Base-by-base conservation (phyloP, 2,329 filamentous ascomycete genomes). In the Sporothrix globosa region DNA sequence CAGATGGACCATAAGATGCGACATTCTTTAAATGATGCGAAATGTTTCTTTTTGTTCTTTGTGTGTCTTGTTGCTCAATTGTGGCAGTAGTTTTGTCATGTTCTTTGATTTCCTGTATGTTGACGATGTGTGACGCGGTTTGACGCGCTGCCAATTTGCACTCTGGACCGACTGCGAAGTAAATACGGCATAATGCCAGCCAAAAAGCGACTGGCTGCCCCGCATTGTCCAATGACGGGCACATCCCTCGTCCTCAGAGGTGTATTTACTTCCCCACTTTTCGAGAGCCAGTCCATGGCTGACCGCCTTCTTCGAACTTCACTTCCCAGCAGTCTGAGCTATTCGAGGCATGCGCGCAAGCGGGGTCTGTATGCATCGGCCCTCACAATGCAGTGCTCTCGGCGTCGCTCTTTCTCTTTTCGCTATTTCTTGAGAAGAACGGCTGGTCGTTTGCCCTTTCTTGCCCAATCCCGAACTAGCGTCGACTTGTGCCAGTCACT, bases 1-100 rank as follows among this genome's bases (percentile, higher is more conserved):
- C 34, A 94, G 85, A 77, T 94, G 91, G 52, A 84, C 87, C 9
- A 86, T 84, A 34, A 94, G 84, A 30, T 92, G 84, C 34, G 90
- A 87, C 91, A 93, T 93, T 73, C 72, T 81, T 39, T 48, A 61
- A 30, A 17, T 34, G 14, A 14, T 34, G 53, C 11, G 14, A 14
- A 1, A 4, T 9, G 13, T 13, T 46, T 14, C 11, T 46, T 2
- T 60, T 27, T 24, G 30, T 21, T 39, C 2, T 19, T 24, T 56
- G n/a, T 17, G n/a, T 19, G n/a, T 19, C 34, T 24, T 11, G 10
- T 39, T 50, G 44, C 27, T 13, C 21, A 10, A 48, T 13, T 27
- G 9, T 17, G 21, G 21, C 21, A 17, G 39, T 61, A 3, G 34
- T 50, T 53, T 53, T 6, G 30, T 34, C 14, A 19, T 52, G 9